Conservation (phyloP, 805 yeast species). For the Wickerhamomyces kurtzmanii region DNA sequence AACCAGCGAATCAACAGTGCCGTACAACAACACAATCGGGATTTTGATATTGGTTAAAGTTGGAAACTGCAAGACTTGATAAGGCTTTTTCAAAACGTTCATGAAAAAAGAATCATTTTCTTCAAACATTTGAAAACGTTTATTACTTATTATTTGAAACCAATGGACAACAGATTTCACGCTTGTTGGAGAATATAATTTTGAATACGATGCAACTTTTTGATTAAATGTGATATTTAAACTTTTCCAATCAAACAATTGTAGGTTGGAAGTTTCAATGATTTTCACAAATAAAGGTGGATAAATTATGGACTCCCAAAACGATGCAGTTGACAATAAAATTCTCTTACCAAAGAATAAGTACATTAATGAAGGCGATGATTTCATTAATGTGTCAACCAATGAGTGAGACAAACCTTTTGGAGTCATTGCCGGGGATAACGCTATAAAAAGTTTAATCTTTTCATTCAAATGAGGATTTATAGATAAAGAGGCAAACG, state of each 20-base stretch:
- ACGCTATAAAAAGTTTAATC: slow-evolving; percentile 56
- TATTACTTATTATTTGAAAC: slow-evolving; percentile 80
- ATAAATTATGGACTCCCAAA: slow-evolving; percentile 73
- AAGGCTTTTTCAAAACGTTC: slow-evolving; percentile 24
- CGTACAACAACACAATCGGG: slow-evolving; percentile 75
- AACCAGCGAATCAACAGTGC: slow-evolving; percentile 74
- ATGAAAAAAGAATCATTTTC: slow-evolving; percentile 38
- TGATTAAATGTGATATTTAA: slow-evolving; percentile 61
- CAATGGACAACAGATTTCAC: slow-evolving; percentile 94
- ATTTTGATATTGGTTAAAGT: slow-evolving; percentile 52
- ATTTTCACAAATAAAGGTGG: slow-evolving; percentile 65
- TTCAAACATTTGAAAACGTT: slow-evolving; percentile 83
- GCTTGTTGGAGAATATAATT: slow-evolving; percentile 82
- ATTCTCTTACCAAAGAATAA: slow-evolving; percentile 67
- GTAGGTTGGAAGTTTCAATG: slow-evolving; percentile 60
- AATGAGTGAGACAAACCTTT: slow-evolving; percentile 69
- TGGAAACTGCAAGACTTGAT: slow-evolving; percentile 34
- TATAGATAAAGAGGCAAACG: slow-evolving; percentile 74
- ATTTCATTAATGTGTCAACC: slow-evolving; percentile 64
- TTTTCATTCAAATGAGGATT: slow-evolving; percentile 52
- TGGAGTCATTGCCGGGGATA: slow-evolving; percentile 94
- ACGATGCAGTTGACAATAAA: slow-evolving; percentile 59
- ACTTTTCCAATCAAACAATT: slow-evolving; percentile 76
- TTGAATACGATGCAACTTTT: slow-evolving; percentile 74
- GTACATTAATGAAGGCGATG: slow-evolving; percentile 69